Base-by-base conservation (phyloP, 2,329 filamentous ascomycete species). In the Microsporum canis region DNA sequence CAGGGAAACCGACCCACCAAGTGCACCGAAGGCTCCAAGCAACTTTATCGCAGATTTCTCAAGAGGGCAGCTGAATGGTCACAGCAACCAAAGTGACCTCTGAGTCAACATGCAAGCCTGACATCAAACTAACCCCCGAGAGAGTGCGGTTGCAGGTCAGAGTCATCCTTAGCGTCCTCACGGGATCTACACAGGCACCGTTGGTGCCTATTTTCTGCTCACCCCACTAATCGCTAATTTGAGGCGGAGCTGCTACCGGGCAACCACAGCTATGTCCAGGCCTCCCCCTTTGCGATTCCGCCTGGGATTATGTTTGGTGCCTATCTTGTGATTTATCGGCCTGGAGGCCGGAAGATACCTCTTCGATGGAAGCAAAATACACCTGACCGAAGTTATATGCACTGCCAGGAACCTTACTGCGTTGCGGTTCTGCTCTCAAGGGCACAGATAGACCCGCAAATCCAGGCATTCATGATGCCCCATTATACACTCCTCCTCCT, bases 311-410 rank as follows among this genome's bases (percentile, higher is more conserved):
- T 8, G n/a, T 31, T 31, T 33, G 33, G 51, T 55, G 51, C 51
- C 33, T 55, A 55, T 31, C 51, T 55, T 31, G 33, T 55, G 33
- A 55, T 55, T 34, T 55, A 34, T 55, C n/a, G 51, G 51, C 33
- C 31, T 36, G 14, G 51, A 34, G 14, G 51, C 51, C 51, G n/a
- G n/a, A n/a, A 31, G 12, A 55, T 55, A 36, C 51, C 51, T 55
- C 43, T 27, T 47, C 33, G 31, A 29, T 10, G 4, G 45, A 29
- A 31, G 45, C 51, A 23, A 36, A 55, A 34, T 38, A 34, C 51
- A 55, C 51, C 51, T 55, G 51, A 55, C 51, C 51, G 14, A n/a
- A 55, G 51, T 51, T 51, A 36, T 55, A 36, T 55, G 51, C 51
- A 55, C 51, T 55, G 51, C 51, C 51, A 55, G 51, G 33, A 34